These are phyloP conservation scores for Coemansia sp. DNA, from an alignment of 192 early-diverging fungal species.

Conservation along the genomic window DNA sequence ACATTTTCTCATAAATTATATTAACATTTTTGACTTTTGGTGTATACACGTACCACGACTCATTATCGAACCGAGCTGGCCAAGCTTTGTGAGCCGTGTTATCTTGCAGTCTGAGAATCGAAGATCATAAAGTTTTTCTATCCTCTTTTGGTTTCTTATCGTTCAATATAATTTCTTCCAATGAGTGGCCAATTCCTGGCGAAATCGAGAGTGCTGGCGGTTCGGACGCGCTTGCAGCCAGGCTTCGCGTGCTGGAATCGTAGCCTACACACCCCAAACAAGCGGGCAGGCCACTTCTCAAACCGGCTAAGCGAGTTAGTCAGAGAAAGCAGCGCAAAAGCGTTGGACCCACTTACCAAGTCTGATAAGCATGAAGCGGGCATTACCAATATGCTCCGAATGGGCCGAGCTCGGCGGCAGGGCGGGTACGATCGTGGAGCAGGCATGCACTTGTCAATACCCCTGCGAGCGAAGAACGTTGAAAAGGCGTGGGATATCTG, in stretches of 20 bases:
- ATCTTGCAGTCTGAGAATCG: not conserved
- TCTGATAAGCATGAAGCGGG: not conserved
- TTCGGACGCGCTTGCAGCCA: not conserved
- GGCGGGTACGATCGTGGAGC: constrained; percentile 26
- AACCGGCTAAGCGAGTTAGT: not conserved
- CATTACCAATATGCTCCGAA: not conserved
- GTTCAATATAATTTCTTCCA: not conserved
- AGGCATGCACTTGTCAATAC: constrained; percentile 39
- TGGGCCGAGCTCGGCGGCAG: constrained; percentile 10
- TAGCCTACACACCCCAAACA: not conserved
- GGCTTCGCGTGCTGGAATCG: not conserved
- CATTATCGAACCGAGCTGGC: not conserved
- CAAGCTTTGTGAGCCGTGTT: not conserved
- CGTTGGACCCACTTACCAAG: constrained; percentile 9
- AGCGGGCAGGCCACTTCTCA: not conserved
- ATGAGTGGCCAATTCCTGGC: constrained; percentile 9
- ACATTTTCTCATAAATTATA: not conserved
- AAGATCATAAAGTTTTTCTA: not conserved
- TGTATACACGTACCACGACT: not conserved
- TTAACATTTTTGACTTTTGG: not conserved
- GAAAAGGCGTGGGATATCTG: constrained; percentile 54
- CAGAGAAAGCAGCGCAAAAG: not conserved
- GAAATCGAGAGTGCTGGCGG: not conserved
- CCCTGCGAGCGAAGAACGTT: constrained; percentile 33
- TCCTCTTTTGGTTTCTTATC: not conserved